Evolutionary conservation across 768 basidiomycete species (phyloP).

Genomic region (Serendipita sp.): DNA sequence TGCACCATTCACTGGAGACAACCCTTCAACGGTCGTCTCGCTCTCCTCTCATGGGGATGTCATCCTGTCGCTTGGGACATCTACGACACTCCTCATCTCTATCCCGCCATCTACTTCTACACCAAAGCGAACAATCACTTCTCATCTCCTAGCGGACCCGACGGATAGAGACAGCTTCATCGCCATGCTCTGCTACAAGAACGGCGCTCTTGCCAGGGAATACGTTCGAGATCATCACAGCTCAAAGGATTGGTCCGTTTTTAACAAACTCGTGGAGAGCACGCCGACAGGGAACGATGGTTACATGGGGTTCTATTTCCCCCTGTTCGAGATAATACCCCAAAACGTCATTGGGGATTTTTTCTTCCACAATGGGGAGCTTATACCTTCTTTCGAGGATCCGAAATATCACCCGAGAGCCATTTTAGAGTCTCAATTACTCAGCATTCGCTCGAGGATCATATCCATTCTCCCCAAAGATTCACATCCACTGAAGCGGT

Average conservation of each 20-base stretch:
- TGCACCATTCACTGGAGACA: constrained; percentile 79
- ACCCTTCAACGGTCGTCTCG: constrained; percentile 67
- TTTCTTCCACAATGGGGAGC: constrained; percentile 31
- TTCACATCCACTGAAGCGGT: constrained; percentile 32
- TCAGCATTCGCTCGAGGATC: constrained; percentile 62
- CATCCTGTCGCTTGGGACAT: constrained; percentile 73
- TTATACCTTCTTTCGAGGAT: constrained; percentile 23
- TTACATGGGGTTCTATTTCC: constrained; percentile 60
- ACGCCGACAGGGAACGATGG: constrained; percentile 43
- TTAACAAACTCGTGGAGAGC: constrained; percentile 45
- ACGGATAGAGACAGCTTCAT: constrained; percentile 45
- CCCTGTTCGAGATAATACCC: constrained; percentile 77
- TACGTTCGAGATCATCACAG: constrained; percentile 53
- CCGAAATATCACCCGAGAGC: constrained; percentile 44
- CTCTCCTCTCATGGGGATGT: constrained; percentile 65
- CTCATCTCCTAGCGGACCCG: constrained; percentile 58
- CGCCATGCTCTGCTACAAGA: constrained; percentile 87
- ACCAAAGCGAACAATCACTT: constrained; percentile 55
- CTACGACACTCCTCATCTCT: constrained; percentile 70
- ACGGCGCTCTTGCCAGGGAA: constrained; percentile 69
- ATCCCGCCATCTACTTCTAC: constrained; percentile 47
- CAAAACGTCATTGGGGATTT: constrained; percentile 56
- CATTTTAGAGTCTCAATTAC: constrained; percentile 70
- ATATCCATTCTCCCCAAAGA: constrained; percentile 42
- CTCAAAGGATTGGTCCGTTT: constrained; percentile 43